phyloP scores from a whole-genome alignment of 2,329 filamentous ascomycete species.

The Lecanicillium sp. region DNA sequence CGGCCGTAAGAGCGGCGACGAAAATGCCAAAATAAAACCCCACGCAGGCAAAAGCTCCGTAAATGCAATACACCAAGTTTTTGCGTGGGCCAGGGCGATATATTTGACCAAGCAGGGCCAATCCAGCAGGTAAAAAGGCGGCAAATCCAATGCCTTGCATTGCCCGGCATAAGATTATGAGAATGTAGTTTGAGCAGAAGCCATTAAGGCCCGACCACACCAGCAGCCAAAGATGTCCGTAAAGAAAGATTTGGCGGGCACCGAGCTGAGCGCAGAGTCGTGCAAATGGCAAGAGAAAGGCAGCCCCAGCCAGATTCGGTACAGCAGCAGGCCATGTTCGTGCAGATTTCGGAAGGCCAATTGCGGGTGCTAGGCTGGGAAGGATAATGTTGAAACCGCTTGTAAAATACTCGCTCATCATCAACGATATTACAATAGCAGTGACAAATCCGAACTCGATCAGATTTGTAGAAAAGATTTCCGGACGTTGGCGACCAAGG shows the following conservation, averaged over 20 bases:
- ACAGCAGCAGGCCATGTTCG: slow-evolving; percentile 55
- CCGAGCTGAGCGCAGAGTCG: slow-evolving; percentile 48
- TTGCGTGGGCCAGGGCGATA: slow-evolving; percentile 65
- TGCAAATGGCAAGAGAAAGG: slow-evolving; percentile 52
- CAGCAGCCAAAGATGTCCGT: slow-evolving; percentile 49
- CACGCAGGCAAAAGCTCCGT: slow-evolving; percentile 47
- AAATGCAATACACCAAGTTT: slow-evolving; percentile 55
- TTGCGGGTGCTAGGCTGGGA: slow-evolving; percentile 50
- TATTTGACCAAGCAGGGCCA: slow-evolving; percentile 59
- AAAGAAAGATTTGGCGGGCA: slow-evolving; percentile 44
- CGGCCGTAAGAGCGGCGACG: slow-evolving; percentile 52
- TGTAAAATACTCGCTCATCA: slow-evolving; percentile 11
- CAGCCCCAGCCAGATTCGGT: slow-evolving; percentile 44
- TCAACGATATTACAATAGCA: slow-evolving; percentile 8
- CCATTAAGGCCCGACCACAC: slow-evolving; percentile 58
- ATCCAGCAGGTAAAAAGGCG: slow-evolving; percentile 59
- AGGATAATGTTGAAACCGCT: slow-evolving; percentile 35
- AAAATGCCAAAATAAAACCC: slow-evolving; percentile 60
- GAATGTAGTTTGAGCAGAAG: slow-evolving; percentile 52
- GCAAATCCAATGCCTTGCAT: slow-evolving; percentile 61
- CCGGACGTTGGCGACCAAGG: slow-evolving; percentile 49
- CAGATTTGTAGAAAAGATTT: slow-evolving; percentile 39
- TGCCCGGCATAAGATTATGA: slow-evolving; percentile 60
- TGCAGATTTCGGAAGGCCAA: slow-evolving; percentile 52
- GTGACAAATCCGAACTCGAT: slow-evolving; percentile 45